Evolutionary conservation across 1,284 basidiomycete genomes (phyloP).

Genomic region (Puccinia brachypodii): DNA sequence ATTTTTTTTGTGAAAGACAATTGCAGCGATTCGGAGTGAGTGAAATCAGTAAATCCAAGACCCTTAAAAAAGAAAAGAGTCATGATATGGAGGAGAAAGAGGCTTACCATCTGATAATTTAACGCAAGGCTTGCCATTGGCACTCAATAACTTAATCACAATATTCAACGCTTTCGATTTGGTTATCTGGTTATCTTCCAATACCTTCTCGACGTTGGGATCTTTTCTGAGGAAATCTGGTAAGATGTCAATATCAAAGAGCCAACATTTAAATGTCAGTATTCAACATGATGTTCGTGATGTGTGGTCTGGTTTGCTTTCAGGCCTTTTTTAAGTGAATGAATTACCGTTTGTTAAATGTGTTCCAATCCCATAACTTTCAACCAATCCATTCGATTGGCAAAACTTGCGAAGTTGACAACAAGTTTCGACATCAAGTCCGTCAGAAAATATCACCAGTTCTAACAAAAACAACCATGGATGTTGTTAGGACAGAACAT

Average conservation of each 20-base stretch:
- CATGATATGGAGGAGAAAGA: neutral
- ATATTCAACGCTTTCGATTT: slow-evolving; percentile 42
- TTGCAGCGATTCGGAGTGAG: neutral
- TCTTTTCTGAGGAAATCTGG: neutral
- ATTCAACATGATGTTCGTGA: neutral
- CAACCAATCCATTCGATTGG: slow-evolving; percentile 70
- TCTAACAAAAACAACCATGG: slow-evolving; percentile 57
- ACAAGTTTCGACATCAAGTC: slow-evolving; percentile 70
- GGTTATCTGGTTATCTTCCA: neutral
- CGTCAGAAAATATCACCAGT: slow-evolving; percentile 78
- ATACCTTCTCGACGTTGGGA: neutral
- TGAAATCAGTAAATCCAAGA: neutral
- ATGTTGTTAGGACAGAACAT: too few species aligned
- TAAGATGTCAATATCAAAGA: too few species aligned
- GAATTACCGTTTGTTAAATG: slow-evolving; percentile 72
- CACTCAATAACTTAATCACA: slow-evolving; percentile 77
- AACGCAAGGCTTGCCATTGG: slow-evolving; percentile 73
- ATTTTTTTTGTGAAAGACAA: neutral
- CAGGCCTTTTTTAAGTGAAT: neutral
- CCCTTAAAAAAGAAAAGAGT: too few species aligned
- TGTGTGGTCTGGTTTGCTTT: neutral
- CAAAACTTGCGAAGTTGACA: slow-evolving; percentile 70
- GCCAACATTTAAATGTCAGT: neutral
- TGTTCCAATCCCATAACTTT: slow-evolving; percentile 88
- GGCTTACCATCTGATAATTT: slow-evolving; percentile 77